Conservation (phyloP, 192 early-diverging fungal genomes). For the Rhizoclosmatium sp. region DNA sequence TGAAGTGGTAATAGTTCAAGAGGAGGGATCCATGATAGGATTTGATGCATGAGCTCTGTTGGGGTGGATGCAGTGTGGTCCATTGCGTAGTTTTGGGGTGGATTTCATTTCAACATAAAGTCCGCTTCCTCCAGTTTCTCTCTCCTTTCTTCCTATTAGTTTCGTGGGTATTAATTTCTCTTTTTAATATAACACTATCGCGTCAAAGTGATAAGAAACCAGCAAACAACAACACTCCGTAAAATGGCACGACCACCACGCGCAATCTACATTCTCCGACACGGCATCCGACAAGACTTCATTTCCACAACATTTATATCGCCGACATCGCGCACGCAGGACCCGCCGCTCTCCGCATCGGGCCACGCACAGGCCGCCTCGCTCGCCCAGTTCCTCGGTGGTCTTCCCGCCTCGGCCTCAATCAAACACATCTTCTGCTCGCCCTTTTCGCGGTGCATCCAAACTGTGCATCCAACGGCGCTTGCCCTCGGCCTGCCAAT, state of each 20-base stretch:
- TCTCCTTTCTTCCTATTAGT: too few species aligned
- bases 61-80: not conserved
- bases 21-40: not conserved
- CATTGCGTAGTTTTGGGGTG: conserved; percentile 77
- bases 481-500: conserved; percentile 8
- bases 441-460: conserved; percentile 48
- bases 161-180: too few species aligned
- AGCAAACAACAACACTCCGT: not conserved
- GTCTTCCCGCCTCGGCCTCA: not conserved
- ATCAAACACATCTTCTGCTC: conserved; percentile 37
- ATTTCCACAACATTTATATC: too few species aligned
- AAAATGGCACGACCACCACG: too few species aligned
- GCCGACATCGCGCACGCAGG: conserved; percentile 9
- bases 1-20: not conserved
- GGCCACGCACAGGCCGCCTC: conserved; percentile 1
- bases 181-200: too few species aligned
- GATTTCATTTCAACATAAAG: conserved; percentile 83
- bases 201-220: too few species aligned
- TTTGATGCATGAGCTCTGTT: not conserved
- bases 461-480: conserved; percentile 39
- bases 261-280: too few species aligned
- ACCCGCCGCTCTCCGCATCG: conserved; percentile 11
- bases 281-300: too few species aligned
- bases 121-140: conserved; percentile 68
- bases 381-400: too few species aligned